Percentiles rank a stretch among this genome's conserved stretches.
Conservation (phyloP, 2,329 filamentous ascomycete genomes). For the Tolypocladium pustulatum region DNA sequence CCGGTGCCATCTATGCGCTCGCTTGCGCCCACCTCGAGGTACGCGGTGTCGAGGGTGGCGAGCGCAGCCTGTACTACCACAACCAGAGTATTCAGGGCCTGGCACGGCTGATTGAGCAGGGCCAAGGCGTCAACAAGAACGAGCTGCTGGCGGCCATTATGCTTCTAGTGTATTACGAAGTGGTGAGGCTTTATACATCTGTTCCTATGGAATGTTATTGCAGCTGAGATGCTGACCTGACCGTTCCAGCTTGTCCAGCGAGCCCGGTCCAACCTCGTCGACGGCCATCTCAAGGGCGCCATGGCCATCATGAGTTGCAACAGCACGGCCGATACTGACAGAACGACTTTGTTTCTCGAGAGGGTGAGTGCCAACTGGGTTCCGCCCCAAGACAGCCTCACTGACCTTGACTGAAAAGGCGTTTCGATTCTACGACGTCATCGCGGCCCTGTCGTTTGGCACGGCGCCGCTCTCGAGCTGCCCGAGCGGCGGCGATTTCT, state of each 20-base stretch:
- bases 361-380: slow-evolving; percentile 29
- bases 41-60: slow-evolving; percentile 38
- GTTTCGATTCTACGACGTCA: slow-evolving; percentile 56
- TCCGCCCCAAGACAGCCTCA: background rate
- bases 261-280: slow-evolving; percentile 48
- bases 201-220: background rate
- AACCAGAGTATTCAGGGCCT: slow-evolving; percentile 49
- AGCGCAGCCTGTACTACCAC: slow-evolving; percentile 49
- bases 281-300: slow-evolving; percentile 50
- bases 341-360: slow-evolving; percentile 48
- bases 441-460: slow-evolving; percentile 50
- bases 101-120: slow-evolving; percentile 44
- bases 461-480: slow-evolving; percentile 44
- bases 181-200: slow-evolving; percentile 40
- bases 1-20: slow-evolving; percentile 77
- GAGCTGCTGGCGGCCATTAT: slow-evolving; percentile 52
- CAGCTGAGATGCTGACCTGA: background rate
- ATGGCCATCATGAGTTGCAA: slow-evolving; percentile 46
- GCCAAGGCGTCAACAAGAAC: slow-evolving; percentile 37
- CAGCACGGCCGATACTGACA: slow-evolving; percentile 30
- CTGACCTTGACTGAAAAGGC: slow-evolving; percentile 28
- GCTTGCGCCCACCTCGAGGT: slow-evolving; percentile 76
- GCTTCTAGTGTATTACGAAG: slow-evolving; percentile 53
- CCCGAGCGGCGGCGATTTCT: slow-evolving; percentile 33
- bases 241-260: slow-evolving; percentile 48